Conservation (phyloP, 805 yeast genomes). For the Kodamaea hsintzibuensis region DNA sequence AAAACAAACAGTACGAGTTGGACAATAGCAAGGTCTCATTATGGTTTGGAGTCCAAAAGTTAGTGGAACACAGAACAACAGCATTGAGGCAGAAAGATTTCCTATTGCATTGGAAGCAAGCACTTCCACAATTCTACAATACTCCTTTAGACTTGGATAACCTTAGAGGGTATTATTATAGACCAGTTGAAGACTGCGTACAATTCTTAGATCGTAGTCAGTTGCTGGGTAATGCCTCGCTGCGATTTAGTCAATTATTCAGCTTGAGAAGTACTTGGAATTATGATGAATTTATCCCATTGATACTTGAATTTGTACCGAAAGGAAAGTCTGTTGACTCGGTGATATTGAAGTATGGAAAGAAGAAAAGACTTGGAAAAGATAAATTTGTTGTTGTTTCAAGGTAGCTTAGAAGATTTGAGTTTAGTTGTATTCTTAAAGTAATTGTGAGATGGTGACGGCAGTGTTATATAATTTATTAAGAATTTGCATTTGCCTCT, state of each 20-base stretch:
- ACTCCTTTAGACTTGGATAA: conserved; percentile 56
- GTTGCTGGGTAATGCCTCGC: conserved; percentile 38
- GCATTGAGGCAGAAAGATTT: conserved; percentile 50
- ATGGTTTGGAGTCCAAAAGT: conserved; percentile 65
- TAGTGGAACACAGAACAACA: conserved; percentile 26
- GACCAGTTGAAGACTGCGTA: conserved; percentile 47
- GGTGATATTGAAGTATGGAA: conserved; percentile 37
- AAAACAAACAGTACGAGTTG: conserved; percentile 32
- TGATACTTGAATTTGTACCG: conserved; percentile 31
- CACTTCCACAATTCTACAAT: conserved; percentile 63
- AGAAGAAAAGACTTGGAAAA: conserved; percentile 36
- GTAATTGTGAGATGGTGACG: no score
- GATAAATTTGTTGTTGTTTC: conserved; percentile 25
- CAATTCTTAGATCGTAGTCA: conserved; percentile 51
- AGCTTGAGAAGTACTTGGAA: conserved; percentile 35
- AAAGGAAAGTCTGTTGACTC: conserved; percentile 38
- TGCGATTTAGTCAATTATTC: conserved; percentile 24
- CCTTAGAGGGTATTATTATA: conserved; percentile 56
- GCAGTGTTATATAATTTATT: no score
- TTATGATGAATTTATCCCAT: conserved; percentile 41
- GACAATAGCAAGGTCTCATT: conserved; percentile 45
- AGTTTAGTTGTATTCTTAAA: no score
- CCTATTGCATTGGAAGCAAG: conserved; percentile 60
- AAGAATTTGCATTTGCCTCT: no score
- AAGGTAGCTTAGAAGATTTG: neutral